A percentile compares a stretch with the other conserved stretches of the same genome.
phyloP scores from a whole-genome alignment of 805 yeast genomes.

The Clavispora santaluciae region DNA sequence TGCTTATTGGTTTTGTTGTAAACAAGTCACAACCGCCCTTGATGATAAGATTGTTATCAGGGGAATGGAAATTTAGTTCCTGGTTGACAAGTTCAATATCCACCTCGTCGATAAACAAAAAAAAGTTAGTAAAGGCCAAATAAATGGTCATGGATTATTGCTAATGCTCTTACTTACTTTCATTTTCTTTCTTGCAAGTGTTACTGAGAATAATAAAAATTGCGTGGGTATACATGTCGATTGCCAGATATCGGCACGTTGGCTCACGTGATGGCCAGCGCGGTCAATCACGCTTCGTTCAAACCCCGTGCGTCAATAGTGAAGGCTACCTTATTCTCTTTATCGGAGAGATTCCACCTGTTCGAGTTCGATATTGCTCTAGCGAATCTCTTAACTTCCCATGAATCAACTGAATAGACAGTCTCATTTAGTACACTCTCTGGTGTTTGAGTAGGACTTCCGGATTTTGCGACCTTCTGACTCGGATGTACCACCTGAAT shows the following conservation, averaged over 20 bases:
- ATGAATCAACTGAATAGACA: not conserved
- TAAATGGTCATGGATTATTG: not conserved
- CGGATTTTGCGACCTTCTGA: not conserved
- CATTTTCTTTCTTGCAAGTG: not conserved
- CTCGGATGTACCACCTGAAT: not conserved
- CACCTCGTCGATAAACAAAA: conserved; percentile 82
- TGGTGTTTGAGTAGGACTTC: not conserved
- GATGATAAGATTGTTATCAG: conserved; percentile 44
- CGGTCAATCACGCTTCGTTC: not conserved
- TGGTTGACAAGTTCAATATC: conserved; percentile 91
- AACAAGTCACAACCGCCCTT: conserved; percentile 90
- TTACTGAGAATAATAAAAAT: not conserved
- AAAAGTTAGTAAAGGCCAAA: not conserved
- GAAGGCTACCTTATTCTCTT: not conserved
- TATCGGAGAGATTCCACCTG: not conserved
- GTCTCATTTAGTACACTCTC: not conserved
- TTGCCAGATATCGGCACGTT: not conserved
- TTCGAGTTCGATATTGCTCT: conserved; percentile 2
- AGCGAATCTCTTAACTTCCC: conserved; percentile 5
- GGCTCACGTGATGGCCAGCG: not conserved
- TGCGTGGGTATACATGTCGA: not conserved
- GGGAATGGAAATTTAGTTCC: conserved; percentile 48
- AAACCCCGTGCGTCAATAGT: not conserved
- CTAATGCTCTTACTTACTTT: not conserved
- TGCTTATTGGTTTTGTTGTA: conserved; percentile 88